Evolutionary conservation across 257 asterid species (phyloP), one percentile per base, ranked within the genome.

Genomic region (Primulina eburnea): DNA sequence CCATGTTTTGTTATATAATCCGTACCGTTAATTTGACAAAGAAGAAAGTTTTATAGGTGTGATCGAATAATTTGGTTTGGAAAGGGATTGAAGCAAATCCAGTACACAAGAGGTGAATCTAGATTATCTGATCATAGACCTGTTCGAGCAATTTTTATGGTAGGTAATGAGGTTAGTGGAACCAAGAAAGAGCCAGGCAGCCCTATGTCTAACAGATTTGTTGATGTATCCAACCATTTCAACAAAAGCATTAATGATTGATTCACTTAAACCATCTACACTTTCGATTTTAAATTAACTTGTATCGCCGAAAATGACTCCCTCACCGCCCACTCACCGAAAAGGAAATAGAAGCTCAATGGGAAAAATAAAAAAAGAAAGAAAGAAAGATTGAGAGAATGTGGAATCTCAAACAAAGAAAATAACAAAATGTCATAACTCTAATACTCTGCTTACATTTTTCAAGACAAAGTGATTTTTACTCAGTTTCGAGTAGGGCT

Each of bases 61-160:
- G 93, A 87, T 53, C 69, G 90, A 58, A 87, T 87, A 65, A 87
- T 87, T 72, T 85, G 84, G 88, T 83, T 73, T 68, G 90, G 93
- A 56, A 73, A 79, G 50, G 89, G 90, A 74, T 65, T 87, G 76
- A 76, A 80, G 75, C 90, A 85, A 74, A 83, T 73, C 1, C 72
- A 70, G 73, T 87, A 87, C 73, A 69, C 60, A 64, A 82, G 93
- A 80, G 80, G 80, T 47, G 93, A 82, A 73, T 79, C 82, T 0
- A 83, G 80, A 73, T 65, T 85, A 58, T 87, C 90, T 12, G 93
- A 87, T 72, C 93, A 87, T 75, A 83, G 93, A 81, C 89, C 90
- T 11, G 87, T 87, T 71, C 78, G 78, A 58, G 88, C 87, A 71
- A 66, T 71, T 65, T 87, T 87, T 70, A 72, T 65, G 61, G 87